Conservation (phyloP, 179 eudicot genomes). For the Amaranthus tricolor region DNA sequence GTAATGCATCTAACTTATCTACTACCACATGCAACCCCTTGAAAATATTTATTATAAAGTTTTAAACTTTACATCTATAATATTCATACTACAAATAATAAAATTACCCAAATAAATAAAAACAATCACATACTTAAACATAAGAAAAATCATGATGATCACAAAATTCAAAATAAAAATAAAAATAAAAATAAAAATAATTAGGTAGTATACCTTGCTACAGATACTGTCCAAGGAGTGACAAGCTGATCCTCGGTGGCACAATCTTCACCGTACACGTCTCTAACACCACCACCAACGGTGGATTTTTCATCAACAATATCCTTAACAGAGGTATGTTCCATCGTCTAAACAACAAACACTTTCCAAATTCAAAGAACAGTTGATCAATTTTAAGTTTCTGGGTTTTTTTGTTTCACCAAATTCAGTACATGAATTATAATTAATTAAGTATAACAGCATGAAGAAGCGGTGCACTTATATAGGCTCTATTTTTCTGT, state of each 20-base stretch:
- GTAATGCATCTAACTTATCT: not conserved
- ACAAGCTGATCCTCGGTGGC: constrained; percentile 71
- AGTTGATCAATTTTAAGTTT: not conserved
- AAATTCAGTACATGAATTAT: no score
- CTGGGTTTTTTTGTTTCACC: not conserved
- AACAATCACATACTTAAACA: no score
- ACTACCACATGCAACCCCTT: not conserved
- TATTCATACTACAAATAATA: no score
- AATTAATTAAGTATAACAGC: no score
- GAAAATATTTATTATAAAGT: not conserved
- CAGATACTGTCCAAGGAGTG: constrained; percentile 78
- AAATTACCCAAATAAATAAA: not conserved
- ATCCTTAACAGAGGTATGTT: constrained; percentile 33
- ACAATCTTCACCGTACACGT: constrained; percentile 73
- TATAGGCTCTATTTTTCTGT: no score
- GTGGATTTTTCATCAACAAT: constrained; percentile 33
- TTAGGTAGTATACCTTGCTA: constrained; percentile 47
- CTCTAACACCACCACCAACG: constrained; percentile 61
- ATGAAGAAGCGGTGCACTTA: no score
- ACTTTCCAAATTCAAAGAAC: constrained; percentile 16
- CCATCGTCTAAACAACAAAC: constrained; percentile 29
- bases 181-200: not conserved
- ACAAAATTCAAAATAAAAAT: no score
- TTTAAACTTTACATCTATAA: not conserved
- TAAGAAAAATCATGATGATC: no score